Base-by-base conservation (phyloP, 1,139 yeast species). In the Yamadazyma oceani region DNA sequence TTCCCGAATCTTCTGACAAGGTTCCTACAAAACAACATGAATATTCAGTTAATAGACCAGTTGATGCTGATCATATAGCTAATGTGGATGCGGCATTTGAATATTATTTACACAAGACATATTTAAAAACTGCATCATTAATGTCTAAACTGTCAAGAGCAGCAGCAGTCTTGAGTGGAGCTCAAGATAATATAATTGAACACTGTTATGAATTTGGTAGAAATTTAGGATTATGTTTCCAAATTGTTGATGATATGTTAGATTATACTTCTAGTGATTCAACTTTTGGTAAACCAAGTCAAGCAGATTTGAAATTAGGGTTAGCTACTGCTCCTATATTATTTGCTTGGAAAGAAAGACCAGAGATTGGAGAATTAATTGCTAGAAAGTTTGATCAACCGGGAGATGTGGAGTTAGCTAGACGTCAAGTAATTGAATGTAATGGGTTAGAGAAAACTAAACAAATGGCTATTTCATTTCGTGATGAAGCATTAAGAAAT, bases 291-390 rank as follows among this genome's bases (percentile, higher is more conserved):
- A 92, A 92, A 60, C 98, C 98, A 10, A 84, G 95, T 16, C 95
- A 90, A 53, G 97, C 97, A 2, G 98, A 92, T 62, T 73, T 92
- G 50, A 82, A 90, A 58, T 72, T 92, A 34, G 99, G 99, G 0
- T 73, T 92, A 46, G 97, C 97, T 1, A 92, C 99, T 1, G 97
- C 97, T 0, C 99, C 99, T 2, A 90, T 92, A 4, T 68, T 92
- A 40, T 92, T 76, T 64, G 97, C 98, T 2, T 92, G 98, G 98
- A 81, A 78, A 54, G 80, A 84, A 57, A 80, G 78, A 52, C 95
- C 96, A 1, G 85, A 82, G 44, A 68, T 92, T 38, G 97, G 97
- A 2, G 82, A 79, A 23, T 64, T 90, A 56, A 89, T 92, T 50
- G 81, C 80, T 26, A 77, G 98, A 45, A 88, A 90, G 60, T 94